Conservation (phyloP, 2,329 filamentous ascomycete genomes). For the Fusarium illudens region DNA sequence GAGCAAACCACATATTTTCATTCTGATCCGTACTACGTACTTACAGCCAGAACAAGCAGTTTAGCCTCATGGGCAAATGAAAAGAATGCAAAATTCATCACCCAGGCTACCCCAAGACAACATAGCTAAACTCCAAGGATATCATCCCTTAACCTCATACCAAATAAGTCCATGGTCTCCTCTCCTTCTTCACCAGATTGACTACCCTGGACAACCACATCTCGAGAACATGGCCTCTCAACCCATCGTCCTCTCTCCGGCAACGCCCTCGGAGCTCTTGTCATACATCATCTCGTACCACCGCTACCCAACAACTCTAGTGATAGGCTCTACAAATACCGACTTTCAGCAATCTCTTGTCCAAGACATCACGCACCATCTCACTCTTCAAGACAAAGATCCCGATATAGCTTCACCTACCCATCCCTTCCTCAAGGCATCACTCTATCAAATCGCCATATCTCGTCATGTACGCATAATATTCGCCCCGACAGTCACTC, state of each 20-base stretch:
- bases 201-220: slow-evolving; percentile 27
- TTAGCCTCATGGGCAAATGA: not conserved
- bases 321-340: slow-evolving; percentile 73
- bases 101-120: not conserved
- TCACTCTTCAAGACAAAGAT: slow-evolving; percentile 2
- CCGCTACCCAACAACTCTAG: slow-evolving; percentile 67
- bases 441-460: slow-evolving; percentile 73
- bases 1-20: too few relatives aligned
- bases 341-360: slow-evolving; percentile 71
- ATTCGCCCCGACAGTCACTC: slow-evolving; percentile 79
- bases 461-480: slow-evolving; percentile 74
- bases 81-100: not conserved
- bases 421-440: slow-evolving; percentile 62
- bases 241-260: slow-evolving; percentile 60
- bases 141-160: not conserved
- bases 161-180: not conserved
- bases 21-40: too few relatives aligned
- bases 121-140: rapidly evolving
- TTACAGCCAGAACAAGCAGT: not conserved
- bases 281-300: slow-evolving; percentile 68
- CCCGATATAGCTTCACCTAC: not conserved
- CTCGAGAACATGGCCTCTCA: slow-evolving; percentile 25
- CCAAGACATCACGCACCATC: slow-evolving; percentile 52
- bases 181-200: not conserved
- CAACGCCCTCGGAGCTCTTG: slow-evolving; percentile 69